Conservation (phyloP, 2,329 filamentous ascomycete genomes). For the Ilyonectria mors-panacis region DNA sequence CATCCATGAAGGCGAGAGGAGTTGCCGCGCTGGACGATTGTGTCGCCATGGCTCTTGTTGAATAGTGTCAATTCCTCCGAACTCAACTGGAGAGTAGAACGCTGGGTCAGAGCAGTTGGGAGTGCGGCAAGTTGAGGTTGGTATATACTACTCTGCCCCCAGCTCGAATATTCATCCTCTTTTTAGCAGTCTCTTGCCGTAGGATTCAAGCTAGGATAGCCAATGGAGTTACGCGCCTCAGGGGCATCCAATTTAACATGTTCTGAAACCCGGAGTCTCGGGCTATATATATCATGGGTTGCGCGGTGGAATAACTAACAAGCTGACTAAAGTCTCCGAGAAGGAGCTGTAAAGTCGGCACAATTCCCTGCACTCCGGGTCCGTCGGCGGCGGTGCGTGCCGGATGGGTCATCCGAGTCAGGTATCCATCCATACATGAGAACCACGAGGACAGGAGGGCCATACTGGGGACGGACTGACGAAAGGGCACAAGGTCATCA, state of each 20-base stretch:
- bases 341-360: not conserved
- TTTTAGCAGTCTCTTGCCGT: too few relatives aligned
- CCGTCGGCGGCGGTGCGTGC: not conserved
- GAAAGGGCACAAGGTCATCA: not conserved
- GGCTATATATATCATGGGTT: not conserved
- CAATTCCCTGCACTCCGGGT: not conserved
- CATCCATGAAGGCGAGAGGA: conserved; percentile 55
- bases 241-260: too few relatives aligned
- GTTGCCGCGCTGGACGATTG: conserved; percentile 14
- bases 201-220: too few relatives aligned
- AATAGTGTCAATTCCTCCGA: not conserved
- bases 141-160: not conserved
- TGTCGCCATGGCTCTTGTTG: not conserved
- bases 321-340: not conserved
- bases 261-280: not conserved
- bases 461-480: not conserved
- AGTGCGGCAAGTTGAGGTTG: not conserved
- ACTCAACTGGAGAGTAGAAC: not conserved
- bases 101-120: not conserved
- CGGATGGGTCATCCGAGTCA: too few relatives aligned
- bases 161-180: not conserved
- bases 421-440: too few relatives aligned
- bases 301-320: not conserved
- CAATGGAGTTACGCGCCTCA: too few relatives aligned
- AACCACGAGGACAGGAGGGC: not conserved